phyloP scores from a whole-genome alignment of 2,329 filamentous ascomycete species.

The Fusarium mexicanum region DNA sequence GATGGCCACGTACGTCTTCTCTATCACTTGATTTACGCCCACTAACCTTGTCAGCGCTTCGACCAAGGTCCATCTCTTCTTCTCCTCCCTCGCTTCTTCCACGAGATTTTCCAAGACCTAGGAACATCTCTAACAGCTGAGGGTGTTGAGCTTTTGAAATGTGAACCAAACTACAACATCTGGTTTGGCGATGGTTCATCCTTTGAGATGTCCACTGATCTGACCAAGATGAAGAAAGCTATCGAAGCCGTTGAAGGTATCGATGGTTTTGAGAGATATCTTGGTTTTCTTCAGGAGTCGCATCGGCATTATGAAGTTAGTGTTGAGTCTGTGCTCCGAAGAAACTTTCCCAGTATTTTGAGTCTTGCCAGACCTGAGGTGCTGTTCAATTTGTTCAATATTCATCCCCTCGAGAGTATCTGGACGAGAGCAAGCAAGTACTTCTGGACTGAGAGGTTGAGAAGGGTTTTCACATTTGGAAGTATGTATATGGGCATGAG shows the following conservation, averaged over 20 bases:
- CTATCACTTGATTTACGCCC: fast-evolving
- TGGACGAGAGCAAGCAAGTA: constrained; percentile 73
- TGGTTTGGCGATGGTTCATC: constrained; percentile 75
- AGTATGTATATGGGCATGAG: constrained; percentile 89
- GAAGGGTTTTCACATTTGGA: constrained; percentile 78
- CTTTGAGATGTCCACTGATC: constrained; percentile 73
- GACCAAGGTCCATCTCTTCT: constrained; percentile 81
- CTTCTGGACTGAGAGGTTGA: constrained; percentile 74
- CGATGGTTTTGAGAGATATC: constrained; percentile 75
- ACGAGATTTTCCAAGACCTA: constrained; percentile 74
- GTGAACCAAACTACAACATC: constrained; percentile 79
- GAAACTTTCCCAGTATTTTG: constrained; percentile 71
- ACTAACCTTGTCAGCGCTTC: constrained; percentile 62
- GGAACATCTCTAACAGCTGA: constrained; percentile 72
- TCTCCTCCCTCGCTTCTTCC: constrained; percentile 76
- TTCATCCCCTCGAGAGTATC: constrained; percentile 78
- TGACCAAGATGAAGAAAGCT: constrained; percentile 75
- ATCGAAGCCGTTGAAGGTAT: constrained; percentile 79
- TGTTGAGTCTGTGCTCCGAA: constrained; percentile 70
- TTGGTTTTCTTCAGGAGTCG: constrained; percentile 72
- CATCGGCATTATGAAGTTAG: constrained; percentile 76
- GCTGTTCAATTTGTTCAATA: constrained; percentile 63
- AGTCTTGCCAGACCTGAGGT: constrained; percentile 69
- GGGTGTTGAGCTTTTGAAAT: constrained; percentile 74
- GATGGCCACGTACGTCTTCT: constrained; percentile 54